Conservation (phyloP, 306 rosid genomes). For the Pueraria montana region DNA sequence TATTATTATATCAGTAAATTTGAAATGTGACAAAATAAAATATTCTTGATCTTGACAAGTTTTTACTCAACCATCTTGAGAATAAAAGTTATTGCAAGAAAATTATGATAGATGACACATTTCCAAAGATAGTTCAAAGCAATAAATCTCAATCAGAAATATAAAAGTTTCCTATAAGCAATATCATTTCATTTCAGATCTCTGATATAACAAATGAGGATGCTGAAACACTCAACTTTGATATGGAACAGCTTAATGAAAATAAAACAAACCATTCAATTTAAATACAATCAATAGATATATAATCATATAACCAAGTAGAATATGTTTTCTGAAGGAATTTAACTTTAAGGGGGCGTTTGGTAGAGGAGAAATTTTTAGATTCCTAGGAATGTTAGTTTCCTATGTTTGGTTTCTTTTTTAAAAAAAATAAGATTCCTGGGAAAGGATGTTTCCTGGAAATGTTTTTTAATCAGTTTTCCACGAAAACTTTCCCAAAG, state of each 20-base stretch:
- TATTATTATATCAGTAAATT: conserved; percentile 35
- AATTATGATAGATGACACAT: background rate
- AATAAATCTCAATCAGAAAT: background rate
- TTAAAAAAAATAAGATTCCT: too few relatives aligned
- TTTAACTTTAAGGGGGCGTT: conserved; percentile 28
- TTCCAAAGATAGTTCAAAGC: background rate
- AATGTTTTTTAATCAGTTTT: too few relatives aligned
- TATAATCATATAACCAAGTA: background rate
- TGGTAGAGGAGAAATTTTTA: too few relatives aligned
- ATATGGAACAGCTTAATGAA: background rate
- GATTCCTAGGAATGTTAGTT: too few relatives aligned
- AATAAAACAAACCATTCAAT: background rate
- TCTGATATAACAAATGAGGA: conserved; percentile 5
- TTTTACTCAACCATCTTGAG: background rate
- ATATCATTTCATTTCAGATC: conserved; percentile 29
- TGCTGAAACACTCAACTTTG: conserved; percentile 31
- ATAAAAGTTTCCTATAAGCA: background rate
- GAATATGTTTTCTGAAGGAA: conserved; percentile 26
- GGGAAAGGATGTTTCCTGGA: too few relatives aligned
- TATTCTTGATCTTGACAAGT: background rate
- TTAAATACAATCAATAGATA: background rate
- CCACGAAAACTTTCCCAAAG: too few relatives aligned
- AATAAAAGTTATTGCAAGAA: conserved; percentile 19
- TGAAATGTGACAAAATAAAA: conserved; percentile 27
- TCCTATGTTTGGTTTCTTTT: too few relatives aligned